Base-by-base conservation (phyloP, 2,329 filamentous ascomycete species). In the Penicillium expansum region DNA sequence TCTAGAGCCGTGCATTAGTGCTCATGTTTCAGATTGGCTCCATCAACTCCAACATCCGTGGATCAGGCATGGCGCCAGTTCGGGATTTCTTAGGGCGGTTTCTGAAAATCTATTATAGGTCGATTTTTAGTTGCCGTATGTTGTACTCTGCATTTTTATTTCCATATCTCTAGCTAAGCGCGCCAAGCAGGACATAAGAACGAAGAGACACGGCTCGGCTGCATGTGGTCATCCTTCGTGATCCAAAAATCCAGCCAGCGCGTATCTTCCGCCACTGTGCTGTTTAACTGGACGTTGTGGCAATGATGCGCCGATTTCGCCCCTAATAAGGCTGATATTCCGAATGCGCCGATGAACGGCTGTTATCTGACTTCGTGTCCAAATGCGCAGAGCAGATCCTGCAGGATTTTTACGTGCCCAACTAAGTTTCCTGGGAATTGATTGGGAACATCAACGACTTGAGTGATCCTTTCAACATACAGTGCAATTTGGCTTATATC, bases 1-100 rank as follows among this genome's bases (percentile, higher is more conserved):
- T 56, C 54, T 20, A 56, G 54, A 56, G 33, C n/a, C n/a, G 48
- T 56, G 54, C 54, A 56, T 52, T 41, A 52, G 54, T 47, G 54
- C 48, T 52, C 14, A 47, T 27, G 48, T 56, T 52, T 56, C 54
- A 56, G 48, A 56, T 56, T 56, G 54, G 48, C 42, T 47, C 33
- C 48, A 30, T 52, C 5, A 35, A 37, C 27, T 22, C 33, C 35
- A 52, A 52, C 22, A 35, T 33, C 27, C 13, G 27, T 50, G 37
- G 32, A 47, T 41, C 35, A 52, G 22, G 37, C 52, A 55, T 52
- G 10, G 29, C n/a, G 48, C 54, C 48, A 8, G 4, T 52, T 52
- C 33, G 20, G 54, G 53, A 11, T 14, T 37, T 48, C 11, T 38
- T 38, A 29, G 45, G n/a, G 37, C 43, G 10, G 14, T 22, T 50